Evolutionary conservation across 495 filamentous ascomycete species (phyloP).

Genomic region (Penicillium herquei): DNA sequence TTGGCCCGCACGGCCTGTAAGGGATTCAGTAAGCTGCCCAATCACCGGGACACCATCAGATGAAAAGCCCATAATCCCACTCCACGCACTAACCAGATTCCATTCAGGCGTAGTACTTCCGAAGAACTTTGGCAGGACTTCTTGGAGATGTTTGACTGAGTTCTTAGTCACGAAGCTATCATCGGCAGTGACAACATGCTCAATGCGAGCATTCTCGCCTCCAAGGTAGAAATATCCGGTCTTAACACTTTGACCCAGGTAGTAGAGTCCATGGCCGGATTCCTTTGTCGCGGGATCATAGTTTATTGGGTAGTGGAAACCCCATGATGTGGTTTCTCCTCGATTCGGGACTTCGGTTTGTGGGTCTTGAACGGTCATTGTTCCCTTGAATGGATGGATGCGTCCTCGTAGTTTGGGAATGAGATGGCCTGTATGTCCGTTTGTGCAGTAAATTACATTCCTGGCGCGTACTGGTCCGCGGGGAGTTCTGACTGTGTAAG

Average conservation of each 20-base stretch:
- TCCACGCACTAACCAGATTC: slow-evolving; percentile 62
- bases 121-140: slow-evolving; percentile 35
- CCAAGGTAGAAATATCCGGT: slow-evolving; percentile 43
- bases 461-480: slow-evolving; percentile 58
- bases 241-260: slow-evolving; percentile 66
- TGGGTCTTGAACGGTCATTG: slow-evolving; percentile 68
- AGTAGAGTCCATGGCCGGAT: slow-evolving; percentile 69
- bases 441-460: slow-evolving; percentile 71
- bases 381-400: slow-evolving; percentile 75
- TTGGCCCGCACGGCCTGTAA: slow-evolving; percentile 37
- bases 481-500: slow-evolving; percentile 53
- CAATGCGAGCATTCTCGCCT: slow-evolving; percentile 61
- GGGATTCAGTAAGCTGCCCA: slow-evolving; percentile 56
- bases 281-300: slow-evolving; percentile 17
- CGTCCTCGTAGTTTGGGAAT: slow-evolving; percentile 65
- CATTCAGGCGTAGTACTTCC: slow-evolving; percentile 30
- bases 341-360: slow-evolving; percentile 26
- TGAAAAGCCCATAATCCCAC: slow-evolving; percentile 78
- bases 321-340: slow-evolving; percentile 28
- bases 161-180: slow-evolving; percentile 47
- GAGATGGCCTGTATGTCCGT: slow-evolving; percentile 74
- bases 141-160: slow-evolving; percentile 27
- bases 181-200: slow-evolving; percentile 53
- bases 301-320: slow-evolving; percentile 30
- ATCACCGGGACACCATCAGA: slow-evolving; percentile 70